A percentile compares a stretch with the other conserved stretches of the same genome.
Conservation (phyloP, 148 eudicot species). For the Amaranthus palmeri region DNA sequence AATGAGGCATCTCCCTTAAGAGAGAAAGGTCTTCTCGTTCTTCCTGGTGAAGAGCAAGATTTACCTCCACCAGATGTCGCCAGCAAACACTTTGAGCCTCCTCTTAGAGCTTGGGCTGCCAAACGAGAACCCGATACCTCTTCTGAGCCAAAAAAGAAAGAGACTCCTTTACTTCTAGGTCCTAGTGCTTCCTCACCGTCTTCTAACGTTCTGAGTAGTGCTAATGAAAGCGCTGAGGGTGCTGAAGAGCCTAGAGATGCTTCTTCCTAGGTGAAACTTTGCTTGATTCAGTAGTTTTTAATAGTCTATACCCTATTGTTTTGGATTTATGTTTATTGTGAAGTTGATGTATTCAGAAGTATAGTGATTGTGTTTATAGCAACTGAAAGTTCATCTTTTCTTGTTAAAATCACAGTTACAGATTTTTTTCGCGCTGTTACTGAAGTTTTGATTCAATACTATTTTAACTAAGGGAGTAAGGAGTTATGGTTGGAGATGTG, state of each 20-base stretch:
- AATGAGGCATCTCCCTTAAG: slow-evolving; percentile 71
- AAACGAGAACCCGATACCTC: slow-evolving; percentile 28
- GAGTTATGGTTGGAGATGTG: no score
- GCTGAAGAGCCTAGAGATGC: slow-evolving; percentile 8
- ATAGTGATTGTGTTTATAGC: no score
- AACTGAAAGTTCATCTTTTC: no score
- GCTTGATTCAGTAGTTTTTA: not conserved
- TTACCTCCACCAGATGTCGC: slow-evolving; percentile 83
- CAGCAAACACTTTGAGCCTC: slow-evolving; percentile 66
- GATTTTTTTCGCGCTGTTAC: no score
- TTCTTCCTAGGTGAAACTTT: slow-evolving; percentile 2
- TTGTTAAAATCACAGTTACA: no score
- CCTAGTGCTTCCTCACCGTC: slow-evolving; percentile 28
- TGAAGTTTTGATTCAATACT: no score
- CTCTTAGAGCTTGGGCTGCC: slow-evolving; percentile 80
- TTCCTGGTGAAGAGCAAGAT: slow-evolving; percentile 86
- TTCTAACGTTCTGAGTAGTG: slow-evolving; percentile 6
- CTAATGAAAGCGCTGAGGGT: slow-evolving; percentile 13
- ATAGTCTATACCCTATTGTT: not conserved
- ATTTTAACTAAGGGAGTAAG: no score
- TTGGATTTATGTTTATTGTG: not conserved
- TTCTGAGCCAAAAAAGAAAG: slow-evolving; percentile 43
- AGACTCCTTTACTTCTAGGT: slow-evolving; percentile 60
- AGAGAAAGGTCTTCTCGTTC: slow-evolving; percentile 66
- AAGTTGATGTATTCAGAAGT: no score